Base-by-base conservation (phyloP, 2,329 filamentous ascomycete species). In the Bimuria novae-zelandiae region DNA sequence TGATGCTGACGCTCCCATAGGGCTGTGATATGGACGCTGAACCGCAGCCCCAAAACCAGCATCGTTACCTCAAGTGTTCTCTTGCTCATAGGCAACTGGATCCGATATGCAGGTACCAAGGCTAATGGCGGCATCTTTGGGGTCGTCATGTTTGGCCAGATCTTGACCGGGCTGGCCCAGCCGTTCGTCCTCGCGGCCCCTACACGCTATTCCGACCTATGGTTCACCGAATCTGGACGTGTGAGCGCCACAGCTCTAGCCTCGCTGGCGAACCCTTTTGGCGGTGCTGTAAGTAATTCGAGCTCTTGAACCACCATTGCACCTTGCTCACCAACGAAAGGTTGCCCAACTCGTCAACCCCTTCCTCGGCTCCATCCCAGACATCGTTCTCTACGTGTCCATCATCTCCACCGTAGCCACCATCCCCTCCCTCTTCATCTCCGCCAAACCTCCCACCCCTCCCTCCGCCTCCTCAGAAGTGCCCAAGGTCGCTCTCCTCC, bases 131-230 rank as follows among this genome's bases (percentile, higher is more conserved):
- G 89, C 44, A 81, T 79, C 61, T 95, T 89, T 67, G 86, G 86
- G 36, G 81, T 89, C 39, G 87, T 91, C 56, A 90, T 97, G 88
- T 87, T 95, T 62, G 93, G 93, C 4, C 93, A 97, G 77, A 88
- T 97, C 70, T 73, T 99, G 55, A 91, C 89, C 47, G 94, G 93
- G 0, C 81, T 97, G 33, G 87, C 91, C 0, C 94, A 99, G 70
- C 92, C 94, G 0, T 97, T 97, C 72, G 90, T 96, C 11, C 84
- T 97, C 8, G 86, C 89, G 6, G 91, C 93, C 0, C 93, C 94
- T 0, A 93, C 94, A 0, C 82, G 90, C 56, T 99, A 96, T 75
- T 94, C 90, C 49, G 92, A 97, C 70, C 79, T 96, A 54, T 97
- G 94, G 94, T 97, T 97, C 76, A 92, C 90, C 1, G 87, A 89